phyloP scores from a whole-genome alignment of 805 yeast genomes.

The Candida peoriensis region DNA sequence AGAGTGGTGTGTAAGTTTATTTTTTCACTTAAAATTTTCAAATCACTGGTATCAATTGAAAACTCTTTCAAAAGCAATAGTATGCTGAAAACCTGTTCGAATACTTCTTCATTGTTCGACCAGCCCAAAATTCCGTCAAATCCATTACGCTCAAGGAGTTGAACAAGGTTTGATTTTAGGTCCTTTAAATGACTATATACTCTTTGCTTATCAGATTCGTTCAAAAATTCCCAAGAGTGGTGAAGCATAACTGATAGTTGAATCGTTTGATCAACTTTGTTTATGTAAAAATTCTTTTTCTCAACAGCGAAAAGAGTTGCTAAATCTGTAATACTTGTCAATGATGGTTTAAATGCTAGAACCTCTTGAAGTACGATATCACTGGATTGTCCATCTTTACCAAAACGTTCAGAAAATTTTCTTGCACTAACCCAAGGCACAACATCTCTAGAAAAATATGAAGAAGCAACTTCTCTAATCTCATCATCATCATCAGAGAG shows the following conservation, averaged over 20 bases:
- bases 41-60: neutral
- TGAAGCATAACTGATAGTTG: slow-evolving; percentile 21
- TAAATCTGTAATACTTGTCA: slow-evolving; percentile 17
- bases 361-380: slow-evolving; percentile 11
- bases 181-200: slow-evolving; percentile 1
- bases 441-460: slow-evolving; percentile 31
- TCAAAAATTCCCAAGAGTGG: slow-evolving; percentile 4
- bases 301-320: slow-evolving; percentile 59
- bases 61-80: slow-evolving; percentile 1
- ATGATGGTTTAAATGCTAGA: slow-evolving; percentile 15
- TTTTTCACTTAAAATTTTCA: neutral
- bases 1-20: neutral
- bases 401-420: slow-evolving; percentile 16
- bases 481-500: slow-evolving; percentile 66
- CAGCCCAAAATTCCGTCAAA: slow-evolving; percentile 6
- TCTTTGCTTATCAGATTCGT: neutral
- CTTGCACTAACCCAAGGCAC: slow-evolving; percentile 32
- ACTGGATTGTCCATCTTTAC: slow-evolving; percentile 4
- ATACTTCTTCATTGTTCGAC: slow-evolving; percentile 5
- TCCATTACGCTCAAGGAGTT: neutral
- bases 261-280: slow-evolving; percentile 32
- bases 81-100: slow-evolving; percentile 2
- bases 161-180: neutral
- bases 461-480: slow-evolving; percentile 45
- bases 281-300: slow-evolving; percentile 60